phyloP scores from a whole-genome alignment of 345 rosid genomes.

The Murraya koenigii region DNA sequence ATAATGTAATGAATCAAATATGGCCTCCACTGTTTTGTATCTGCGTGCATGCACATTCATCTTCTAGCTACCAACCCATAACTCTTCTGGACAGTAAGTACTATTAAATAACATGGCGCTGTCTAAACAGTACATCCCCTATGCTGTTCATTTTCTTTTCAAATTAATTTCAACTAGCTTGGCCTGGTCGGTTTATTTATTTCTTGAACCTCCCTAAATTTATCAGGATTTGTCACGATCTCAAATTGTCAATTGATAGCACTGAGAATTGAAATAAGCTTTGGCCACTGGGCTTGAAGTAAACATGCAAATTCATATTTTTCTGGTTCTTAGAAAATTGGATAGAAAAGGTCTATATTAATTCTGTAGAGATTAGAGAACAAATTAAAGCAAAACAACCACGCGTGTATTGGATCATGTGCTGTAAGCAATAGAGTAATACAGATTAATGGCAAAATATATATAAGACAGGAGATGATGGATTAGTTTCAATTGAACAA shows the following conservation, averaged over 20 bases:
- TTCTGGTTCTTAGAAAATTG: not conserved
- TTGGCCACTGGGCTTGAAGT: not conserved
- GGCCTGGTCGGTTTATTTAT: too few species aligned
- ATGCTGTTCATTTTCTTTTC: too few species aligned
- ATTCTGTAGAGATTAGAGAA: too few species aligned
- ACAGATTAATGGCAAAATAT: not conserved
- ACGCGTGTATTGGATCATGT: not conserved
- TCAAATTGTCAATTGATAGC: too few species aligned
- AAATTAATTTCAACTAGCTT: too few species aligned
- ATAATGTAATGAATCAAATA: not conserved
- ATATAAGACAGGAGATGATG: not conserved
- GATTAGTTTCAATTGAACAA: constrained; percentile 12
- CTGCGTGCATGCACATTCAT: not conserved
- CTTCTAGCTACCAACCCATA: not conserved
- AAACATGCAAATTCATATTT: not conserved
- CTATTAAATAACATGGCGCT: too few species aligned
- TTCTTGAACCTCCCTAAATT: too few species aligned
- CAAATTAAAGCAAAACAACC: too few species aligned
- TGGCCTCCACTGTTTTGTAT: not conserved
- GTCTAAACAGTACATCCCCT: too few species aligned
- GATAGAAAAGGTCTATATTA: not conserved
- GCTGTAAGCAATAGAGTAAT: not conserved
- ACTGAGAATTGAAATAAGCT: not conserved
- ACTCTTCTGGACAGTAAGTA: too few species aligned
- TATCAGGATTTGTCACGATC: too few species aligned